phyloP scores from a whole-genome alignment of 306 rosid genomes.

The Cotoneaster glaucophyllus region DNA sequence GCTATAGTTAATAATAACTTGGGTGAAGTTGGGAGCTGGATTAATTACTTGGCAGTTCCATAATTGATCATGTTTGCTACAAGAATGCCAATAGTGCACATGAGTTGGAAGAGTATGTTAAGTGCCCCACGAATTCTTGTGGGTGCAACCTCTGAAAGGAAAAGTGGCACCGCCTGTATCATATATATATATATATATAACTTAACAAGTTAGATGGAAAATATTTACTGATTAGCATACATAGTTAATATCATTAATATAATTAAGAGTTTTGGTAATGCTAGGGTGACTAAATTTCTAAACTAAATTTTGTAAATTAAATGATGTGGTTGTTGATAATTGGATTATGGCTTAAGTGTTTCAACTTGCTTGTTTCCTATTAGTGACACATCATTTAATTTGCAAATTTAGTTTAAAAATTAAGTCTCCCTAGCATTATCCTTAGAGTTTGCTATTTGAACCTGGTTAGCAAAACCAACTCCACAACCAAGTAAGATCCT shows the following conservation, averaged over 20 bases:
- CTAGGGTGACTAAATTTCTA: too few relatives aligned
- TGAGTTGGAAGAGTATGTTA: constrained; percentile 53
- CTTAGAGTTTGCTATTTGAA: neutral
- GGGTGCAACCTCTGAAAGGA: constrained; percentile 67
- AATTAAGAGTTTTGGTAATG: too few relatives aligned
- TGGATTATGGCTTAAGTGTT: too few relatives aligned
- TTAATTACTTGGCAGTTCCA: constrained; percentile 40
- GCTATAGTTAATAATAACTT: neutral
- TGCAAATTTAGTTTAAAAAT: too few relatives aligned
- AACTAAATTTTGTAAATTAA: too few relatives aligned
- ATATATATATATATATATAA: neutral
- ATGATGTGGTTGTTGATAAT: too few relatives aligned
- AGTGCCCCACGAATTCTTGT: constrained; percentile 68
- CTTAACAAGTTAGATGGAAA: neutral
- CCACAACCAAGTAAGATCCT: constrained; percentile 65
- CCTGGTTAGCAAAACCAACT: constrained; percentile 72
- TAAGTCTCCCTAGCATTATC: too few relatives aligned
- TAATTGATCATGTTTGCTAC: constrained; percentile 49
- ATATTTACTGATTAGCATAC: too few relatives aligned
- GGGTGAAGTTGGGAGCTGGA: neutral
- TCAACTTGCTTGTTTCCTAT: too few relatives aligned
- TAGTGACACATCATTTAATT: too few relatives aligned
- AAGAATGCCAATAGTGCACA: constrained; percentile 57
- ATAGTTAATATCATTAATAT: neutral
- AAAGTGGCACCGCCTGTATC: constrained; percentile 51